Percentiles rank a stretch among this genome's conserved stretches.
These are phyloP conservation scores for Thinopyrum obtusiflorum DNA, from an alignment of 202 grass and related monocot genomes.

Conservation along the genomic window DNA sequence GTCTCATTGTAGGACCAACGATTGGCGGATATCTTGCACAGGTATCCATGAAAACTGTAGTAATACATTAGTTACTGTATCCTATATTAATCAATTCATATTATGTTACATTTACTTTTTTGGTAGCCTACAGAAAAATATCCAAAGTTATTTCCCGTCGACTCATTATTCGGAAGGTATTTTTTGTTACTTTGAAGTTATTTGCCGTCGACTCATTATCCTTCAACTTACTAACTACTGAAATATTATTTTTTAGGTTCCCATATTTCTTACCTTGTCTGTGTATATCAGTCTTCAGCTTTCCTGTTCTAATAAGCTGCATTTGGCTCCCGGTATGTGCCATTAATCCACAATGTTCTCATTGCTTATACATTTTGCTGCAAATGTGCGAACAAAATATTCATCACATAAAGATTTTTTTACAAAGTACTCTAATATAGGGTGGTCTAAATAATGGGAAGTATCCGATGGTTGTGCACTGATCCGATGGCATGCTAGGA, in stretches of 20 bases:
- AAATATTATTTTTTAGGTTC: slow-evolving; percentile 29
- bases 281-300: slow-evolving; percentile 45
- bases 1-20: slow-evolving; percentile 59
- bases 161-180: slow-evolving; percentile 72
- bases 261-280: slow-evolving; percentile 61
- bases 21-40: slow-evolving; percentile 61
- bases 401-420: not conserved
- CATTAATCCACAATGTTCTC: not conserved
- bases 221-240: not conserved
- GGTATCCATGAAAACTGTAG: slow-evolving; percentile 17
- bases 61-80: not conserved
- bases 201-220: too few relatives aligned
- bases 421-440: not conserved
- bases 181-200: not conserved
- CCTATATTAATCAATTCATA: not conserved
- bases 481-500: not conserved
- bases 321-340: slow-evolving; percentile 62
- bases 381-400: not conserved
- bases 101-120: not conserved
- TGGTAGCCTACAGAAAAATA: slow-evolving; percentile 70
- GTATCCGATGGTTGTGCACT: not conserved
- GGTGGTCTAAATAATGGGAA: not conserved
- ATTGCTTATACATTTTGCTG: not conserved
- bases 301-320: slow-evolving; percentile 43
- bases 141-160: slow-evolving; percentile 39